Evolutionary conservation across 208 protist genomes (phyloP), one percentile per base, ranked within the genome.

Genomic region (Wallacemonas sp.): DNA sequence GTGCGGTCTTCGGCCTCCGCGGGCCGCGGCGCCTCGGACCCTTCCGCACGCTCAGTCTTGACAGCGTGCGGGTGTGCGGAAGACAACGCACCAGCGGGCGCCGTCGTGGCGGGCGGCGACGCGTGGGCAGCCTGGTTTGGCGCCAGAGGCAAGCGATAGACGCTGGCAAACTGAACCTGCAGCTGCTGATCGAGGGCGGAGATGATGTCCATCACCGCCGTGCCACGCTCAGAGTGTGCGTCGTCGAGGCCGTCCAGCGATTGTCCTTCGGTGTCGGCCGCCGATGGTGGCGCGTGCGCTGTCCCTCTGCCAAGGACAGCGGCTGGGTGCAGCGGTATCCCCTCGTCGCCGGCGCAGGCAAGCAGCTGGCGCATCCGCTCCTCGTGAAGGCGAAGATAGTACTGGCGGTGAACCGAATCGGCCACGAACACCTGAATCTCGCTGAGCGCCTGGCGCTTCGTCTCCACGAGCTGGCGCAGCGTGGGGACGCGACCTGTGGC

Each of bases 331-430:
- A n/a, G n/a, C n/a, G n/a, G n/a, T n/a, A n/a, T 34, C 13, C 19
- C 15, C 0, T 34, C 32, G 4, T 53, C 48, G 1, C 38, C 42
- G n/a, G 41, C 29, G 45, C 60, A 32, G 2, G 60, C 36, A 2
- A 79, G 66, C 19, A 83, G 66, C 37, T 74, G 54, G 10, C 60
- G 64, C 68, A 83, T 67, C 3, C 78, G 78, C 41, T 59, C 68
- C 60, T 76, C 65, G 53, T 79, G 72, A 12, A 59, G 50, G 46
- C 63, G 64, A 24, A 78, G 48, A 63, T 63, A 71, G 12, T 57
- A 34, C 13, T 73, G 63, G 21, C 64, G 38, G 55, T 72, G 53
- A 34, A 83, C 29, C 36, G 72, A 63, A 15, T 74, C 55, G 4
- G 37, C 27, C 5, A 83, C 30, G 1, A 39, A 29, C 1, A 17